These are phyloP conservation scores for Rubia peregrina DNA, from an alignment of 305 asterid species.

Conservation along the genomic window DNA sequence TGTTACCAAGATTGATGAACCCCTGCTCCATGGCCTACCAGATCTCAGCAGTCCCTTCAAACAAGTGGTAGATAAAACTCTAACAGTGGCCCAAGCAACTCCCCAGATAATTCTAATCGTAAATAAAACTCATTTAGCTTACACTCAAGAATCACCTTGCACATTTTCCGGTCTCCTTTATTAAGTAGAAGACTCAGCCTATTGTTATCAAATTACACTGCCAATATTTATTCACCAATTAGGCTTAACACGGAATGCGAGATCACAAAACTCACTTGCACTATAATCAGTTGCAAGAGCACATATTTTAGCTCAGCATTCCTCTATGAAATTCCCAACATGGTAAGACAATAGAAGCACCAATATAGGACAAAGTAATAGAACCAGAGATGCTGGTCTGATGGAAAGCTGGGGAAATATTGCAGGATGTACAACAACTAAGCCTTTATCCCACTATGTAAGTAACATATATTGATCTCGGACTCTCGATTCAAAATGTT, in stretches of 20 bases:
- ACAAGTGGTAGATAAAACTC: neutral
- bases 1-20: neutral
- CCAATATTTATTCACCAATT: neutral
- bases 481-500: conserved; percentile 14
- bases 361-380: neutral
- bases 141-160: neutral
- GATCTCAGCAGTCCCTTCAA: neutral
- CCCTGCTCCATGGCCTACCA: conserved; percentile 3
- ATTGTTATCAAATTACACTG: neutral
- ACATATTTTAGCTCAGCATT: neutral
- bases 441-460: neutral
- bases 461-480: conserved; percentile 9
- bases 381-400: neutral
- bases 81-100: neutral
- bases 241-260: neutral
- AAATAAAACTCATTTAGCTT: neutral
- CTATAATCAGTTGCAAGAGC: too few species aligned
- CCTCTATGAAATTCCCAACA: neutral
- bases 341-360: neutral
- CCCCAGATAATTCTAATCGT: neutral
- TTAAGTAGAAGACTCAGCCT: neutral
- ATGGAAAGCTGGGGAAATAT: neutral
- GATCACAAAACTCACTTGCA: neutral
- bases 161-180: neutral
- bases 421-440: neutral